Evolutionary conservation across 306 rosid genomes (phyloP).

Genomic region (Vigna reflexopilosa): DNA sequence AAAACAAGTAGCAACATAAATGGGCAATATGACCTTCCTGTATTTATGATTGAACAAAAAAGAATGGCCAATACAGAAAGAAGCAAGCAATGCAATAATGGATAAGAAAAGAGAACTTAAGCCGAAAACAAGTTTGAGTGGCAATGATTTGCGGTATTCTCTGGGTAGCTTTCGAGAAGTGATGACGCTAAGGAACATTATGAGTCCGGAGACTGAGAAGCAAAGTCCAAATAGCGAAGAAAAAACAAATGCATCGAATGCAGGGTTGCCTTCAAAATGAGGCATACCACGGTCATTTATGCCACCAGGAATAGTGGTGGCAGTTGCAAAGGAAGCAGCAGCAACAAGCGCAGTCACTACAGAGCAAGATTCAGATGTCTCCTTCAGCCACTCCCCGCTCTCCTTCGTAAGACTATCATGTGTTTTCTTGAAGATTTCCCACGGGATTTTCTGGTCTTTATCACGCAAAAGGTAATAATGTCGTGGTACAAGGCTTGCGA

Average conservation of each 20-base stretch:
- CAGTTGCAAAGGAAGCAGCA: constrained; percentile 49
- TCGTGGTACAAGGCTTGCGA: constrained; percentile 34
- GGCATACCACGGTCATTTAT: constrained; percentile 37
- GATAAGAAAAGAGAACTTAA: constrained; percentile 59
- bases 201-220: constrained; percentile 62
- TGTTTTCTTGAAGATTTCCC: constrained; percentile 36
- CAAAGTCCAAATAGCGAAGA: constrained; percentile 57
- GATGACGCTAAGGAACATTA: constrained; percentile 70
- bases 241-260: constrained; percentile 54
- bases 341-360: constrained; percentile 53
- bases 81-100: constrained; percentile 52
- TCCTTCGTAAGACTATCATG: constrained; percentile 30
- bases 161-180: constrained; percentile 55
- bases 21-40: constrained; percentile 34
- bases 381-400: constrained; percentile 43
- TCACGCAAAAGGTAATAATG: constrained; percentile 28
- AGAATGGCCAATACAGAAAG: constrained; percentile 43
- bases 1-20: constrained; percentile 52
- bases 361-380: constrained; percentile 53
- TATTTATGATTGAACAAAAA: constrained; percentile 47
- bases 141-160: constrained; percentile 54
- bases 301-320: constrained; percentile 56
- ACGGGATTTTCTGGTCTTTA: not conserved
- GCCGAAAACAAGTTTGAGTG: constrained; percentile 67
- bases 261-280: constrained; percentile 39